phyloP scores from a whole-genome alignment of 2,329 filamentous ascomycete genomes.

The Penicillium palitans region DNA sequence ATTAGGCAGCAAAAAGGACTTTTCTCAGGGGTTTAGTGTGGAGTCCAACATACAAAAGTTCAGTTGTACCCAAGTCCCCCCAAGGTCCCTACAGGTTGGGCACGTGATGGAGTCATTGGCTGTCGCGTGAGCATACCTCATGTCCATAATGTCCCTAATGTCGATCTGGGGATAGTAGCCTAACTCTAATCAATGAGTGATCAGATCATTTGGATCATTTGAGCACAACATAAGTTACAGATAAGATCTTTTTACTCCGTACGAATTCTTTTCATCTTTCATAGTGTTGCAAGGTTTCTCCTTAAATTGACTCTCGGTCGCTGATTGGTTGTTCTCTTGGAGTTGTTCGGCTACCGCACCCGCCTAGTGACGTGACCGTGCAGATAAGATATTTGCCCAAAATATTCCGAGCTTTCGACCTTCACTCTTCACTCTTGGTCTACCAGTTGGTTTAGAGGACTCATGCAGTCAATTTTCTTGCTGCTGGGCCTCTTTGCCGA shows the following conservation, averaged over 20 bases:
- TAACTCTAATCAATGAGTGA: background rate
- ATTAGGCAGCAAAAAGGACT: too few relatives aligned
- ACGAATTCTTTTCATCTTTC: background rate
- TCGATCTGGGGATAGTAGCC: background rate
- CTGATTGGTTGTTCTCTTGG: background rate
- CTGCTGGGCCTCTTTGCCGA: slow-evolving; percentile 18
- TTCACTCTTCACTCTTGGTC: background rate
- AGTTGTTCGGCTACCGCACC: slow-evolving; percentile 1
- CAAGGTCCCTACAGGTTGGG: background rate
- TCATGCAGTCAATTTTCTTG: slow-evolving; percentile 21
- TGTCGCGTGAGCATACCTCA: background rate
- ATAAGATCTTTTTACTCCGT: background rate
- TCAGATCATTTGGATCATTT: background rate
- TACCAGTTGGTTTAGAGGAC: slow-evolving; percentile 6
- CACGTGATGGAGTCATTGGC: background rate
- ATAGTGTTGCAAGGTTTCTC: background rate
- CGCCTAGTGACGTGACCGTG: slow-evolving; percentile 6
- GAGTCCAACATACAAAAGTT: too few relatives aligned
- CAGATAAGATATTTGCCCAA: slow-evolving; percentile 3
- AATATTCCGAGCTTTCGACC: background rate
- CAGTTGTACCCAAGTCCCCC: background rate
- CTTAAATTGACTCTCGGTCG: background rate
- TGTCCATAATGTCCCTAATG: background rate
- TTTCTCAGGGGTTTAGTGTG: too few relatives aligned
- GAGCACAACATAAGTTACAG: background rate